Evolutionary conservation across 805 yeast genomes (phyloP).

Genomic region (Lipomyces anomalus): DNA sequence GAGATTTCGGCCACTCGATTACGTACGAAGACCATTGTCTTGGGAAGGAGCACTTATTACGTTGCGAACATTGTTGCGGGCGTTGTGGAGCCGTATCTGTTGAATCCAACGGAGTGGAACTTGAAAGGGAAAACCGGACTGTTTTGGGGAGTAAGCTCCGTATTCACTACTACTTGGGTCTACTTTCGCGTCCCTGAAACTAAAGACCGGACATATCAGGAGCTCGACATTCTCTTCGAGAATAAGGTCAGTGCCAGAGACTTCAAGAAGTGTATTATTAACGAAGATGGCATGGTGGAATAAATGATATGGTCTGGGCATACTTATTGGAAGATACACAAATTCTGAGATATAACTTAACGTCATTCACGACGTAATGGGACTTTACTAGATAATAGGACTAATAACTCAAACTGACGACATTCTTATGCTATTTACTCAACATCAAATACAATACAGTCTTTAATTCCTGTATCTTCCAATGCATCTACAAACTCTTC

Average conservation of each 20-base stretch:
- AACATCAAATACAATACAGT: too few species aligned
- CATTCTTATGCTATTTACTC: too few species aligned
- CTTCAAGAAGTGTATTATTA: slow-evolving; percentile 24
- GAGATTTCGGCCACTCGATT: slow-evolving; percentile 41
- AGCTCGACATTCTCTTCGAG: slow-evolving; percentile 51
- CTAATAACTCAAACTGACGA: too few species aligned
- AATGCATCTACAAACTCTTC: too few species aligned
- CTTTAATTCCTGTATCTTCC: too few species aligned
- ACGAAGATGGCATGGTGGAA: too few species aligned
- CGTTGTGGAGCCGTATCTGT: too few species aligned
- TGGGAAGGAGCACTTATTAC: slow-evolving; percentile 34
- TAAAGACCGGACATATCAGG: slow-evolving; percentile 52
- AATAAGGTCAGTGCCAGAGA: slow-evolving; percentile 31
- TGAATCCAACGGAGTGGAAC: slow-evolving; percentile 42
- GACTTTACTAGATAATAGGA: too few species aligned
- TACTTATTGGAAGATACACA: too few species aligned
- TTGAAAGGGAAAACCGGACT: slow-evolving; percentile 47
- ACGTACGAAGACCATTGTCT: slow-evolving; percentile 39
- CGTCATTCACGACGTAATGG: too few species aligned
- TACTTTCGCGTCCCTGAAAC: slow-evolving; percentile 57
- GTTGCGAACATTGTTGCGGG: slow-evolving; percentile 19
- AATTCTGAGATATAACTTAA: too few species aligned
- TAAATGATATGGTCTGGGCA: too few species aligned
- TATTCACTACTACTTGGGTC: slow-evolving; percentile 38
- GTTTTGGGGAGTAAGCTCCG: slow-evolving; percentile 39